These are phyloP conservation scores for Groenewaldozyma auringiensis DNA, from an alignment of 1,139 yeast species.

Conservation along the genomic window DNA sequence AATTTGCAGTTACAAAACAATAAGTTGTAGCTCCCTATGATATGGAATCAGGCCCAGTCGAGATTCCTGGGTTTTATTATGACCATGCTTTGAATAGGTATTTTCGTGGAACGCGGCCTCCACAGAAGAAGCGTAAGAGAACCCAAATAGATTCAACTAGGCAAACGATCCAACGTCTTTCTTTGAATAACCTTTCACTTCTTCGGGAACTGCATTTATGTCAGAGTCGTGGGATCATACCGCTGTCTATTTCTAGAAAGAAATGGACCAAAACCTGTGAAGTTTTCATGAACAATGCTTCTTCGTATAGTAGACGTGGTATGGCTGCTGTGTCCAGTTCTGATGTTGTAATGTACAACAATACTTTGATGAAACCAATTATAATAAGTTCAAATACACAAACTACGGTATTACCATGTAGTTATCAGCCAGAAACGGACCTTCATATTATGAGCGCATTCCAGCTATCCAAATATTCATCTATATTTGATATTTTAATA, in stretches of 20 bases:
- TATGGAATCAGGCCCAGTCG: no score
- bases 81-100: constrained; percentile 16
- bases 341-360: background rate
- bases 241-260: background rate
- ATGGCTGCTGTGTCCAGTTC: background rate
- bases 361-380: background rate
- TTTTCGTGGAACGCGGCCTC: constrained; percentile 7
- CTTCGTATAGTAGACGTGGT: background rate
- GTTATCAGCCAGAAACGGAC: background rate
- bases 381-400: background rate
- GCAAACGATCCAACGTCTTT: background rate
- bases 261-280: background rate
- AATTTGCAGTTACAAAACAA: no score
- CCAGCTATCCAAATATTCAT: background rate
- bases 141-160: background rate
- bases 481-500: background rate
- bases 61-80: constrained; percentile 19
- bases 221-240: background rate
- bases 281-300: background rate
- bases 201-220: background rate
- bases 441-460: background rate
- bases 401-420: background rate
- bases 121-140: background rate
- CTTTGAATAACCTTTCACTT: background rate
- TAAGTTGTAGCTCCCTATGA: no score